These are phyloP conservation scores for Fragaria nilgerrensis DNA, from an alignment of 306 rosid genomes.

Conservation along the genomic window DNA sequence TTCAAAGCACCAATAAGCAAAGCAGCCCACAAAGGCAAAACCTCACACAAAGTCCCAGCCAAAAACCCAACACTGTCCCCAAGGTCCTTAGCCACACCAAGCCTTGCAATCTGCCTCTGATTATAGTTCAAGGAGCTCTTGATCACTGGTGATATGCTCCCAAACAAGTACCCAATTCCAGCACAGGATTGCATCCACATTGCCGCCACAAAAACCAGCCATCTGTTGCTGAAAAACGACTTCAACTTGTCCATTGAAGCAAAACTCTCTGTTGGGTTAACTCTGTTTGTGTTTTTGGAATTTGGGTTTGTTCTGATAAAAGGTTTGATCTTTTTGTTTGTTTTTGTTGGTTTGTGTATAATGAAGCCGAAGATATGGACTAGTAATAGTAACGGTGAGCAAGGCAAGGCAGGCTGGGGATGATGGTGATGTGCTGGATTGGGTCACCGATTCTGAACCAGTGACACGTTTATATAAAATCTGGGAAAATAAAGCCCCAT, in stretches of 20 bases:
- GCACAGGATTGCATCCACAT: slow-evolving; percentile 99
- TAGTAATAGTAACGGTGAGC: neutral
- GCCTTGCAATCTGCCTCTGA: slow-evolving; percentile 61
- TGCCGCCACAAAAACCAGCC: slow-evolving; percentile 93
- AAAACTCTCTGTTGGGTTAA: neutral
- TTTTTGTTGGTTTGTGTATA: slow-evolving; percentile 1
- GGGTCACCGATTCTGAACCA: neutral
- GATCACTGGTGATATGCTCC: slow-evolving; percentile 80
- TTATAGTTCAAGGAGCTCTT: slow-evolving; percentile 64
- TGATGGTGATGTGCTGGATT: slow-evolving; percentile 12
- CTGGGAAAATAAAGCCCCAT: neutral
- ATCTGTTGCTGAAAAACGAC: slow-evolving; percentile 53
- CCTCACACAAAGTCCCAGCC: slow-evolving; percentile 74
- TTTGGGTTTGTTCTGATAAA: neutral
- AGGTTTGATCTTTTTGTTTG: neutral
- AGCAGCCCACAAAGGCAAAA: slow-evolving; percentile 71
- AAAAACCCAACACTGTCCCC: slow-evolving; percentile 81
- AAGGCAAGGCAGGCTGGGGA: neutral
- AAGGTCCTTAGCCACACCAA: slow-evolving; percentile 91
- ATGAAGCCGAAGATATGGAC: neutral
- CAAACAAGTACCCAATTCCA: slow-evolving; percentile 80
- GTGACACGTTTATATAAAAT: neutral
- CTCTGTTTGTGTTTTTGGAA: neutral
- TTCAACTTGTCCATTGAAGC: slow-evolving; percentile 35
- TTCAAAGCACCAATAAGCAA: slow-evolving; percentile 62